Conservation (phyloP, 805 yeast genomes). For the Candida caryicola region DNA sequence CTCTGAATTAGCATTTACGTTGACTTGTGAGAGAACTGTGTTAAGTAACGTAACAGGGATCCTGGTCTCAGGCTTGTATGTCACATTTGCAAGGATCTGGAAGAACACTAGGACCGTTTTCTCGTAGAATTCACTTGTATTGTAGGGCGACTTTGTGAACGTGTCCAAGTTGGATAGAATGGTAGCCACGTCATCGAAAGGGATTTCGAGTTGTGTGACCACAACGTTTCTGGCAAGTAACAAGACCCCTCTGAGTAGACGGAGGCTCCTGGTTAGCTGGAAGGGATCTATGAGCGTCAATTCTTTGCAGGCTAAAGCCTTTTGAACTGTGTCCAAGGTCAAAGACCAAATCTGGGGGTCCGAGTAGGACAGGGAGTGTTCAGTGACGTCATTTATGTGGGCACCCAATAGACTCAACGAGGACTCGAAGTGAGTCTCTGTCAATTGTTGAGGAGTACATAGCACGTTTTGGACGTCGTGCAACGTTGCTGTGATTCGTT, state of each 20-base stretch:
- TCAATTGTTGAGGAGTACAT: neutral
- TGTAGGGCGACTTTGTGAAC: conserved; percentile 6
- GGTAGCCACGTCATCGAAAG: neutral
- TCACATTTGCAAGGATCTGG: conserved; percentile 24
- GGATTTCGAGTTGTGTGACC: conserved; percentile 1
- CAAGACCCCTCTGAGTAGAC: conserved; percentile 47
- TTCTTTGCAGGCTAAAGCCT: neutral
- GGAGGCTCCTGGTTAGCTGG: conserved; percentile 8
- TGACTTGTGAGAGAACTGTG: neutral
- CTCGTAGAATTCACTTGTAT: conserved; percentile 9
- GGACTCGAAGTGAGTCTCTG: neutral
- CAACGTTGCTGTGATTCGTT: neutral
- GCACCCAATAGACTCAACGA: neutral
- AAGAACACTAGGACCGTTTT: conserved; percentile 18
- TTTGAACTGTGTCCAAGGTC: neutral
- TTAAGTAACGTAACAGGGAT: neutral
- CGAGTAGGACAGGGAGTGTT: neutral
- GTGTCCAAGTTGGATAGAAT: conserved; percentile 7
- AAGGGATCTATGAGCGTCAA: neutral
- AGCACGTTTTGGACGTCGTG: neutral
- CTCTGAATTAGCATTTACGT: neutral
- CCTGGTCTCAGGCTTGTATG: neutral
- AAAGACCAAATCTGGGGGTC: conserved; percentile 1
- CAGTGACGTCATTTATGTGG: neutral
- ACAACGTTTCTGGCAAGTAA: conserved; percentile 50